Evolutionary conservation across 2,329 filamentous ascomycete genomes (phyloP).

Genomic region (Pleoardoris graminearum): DNA sequence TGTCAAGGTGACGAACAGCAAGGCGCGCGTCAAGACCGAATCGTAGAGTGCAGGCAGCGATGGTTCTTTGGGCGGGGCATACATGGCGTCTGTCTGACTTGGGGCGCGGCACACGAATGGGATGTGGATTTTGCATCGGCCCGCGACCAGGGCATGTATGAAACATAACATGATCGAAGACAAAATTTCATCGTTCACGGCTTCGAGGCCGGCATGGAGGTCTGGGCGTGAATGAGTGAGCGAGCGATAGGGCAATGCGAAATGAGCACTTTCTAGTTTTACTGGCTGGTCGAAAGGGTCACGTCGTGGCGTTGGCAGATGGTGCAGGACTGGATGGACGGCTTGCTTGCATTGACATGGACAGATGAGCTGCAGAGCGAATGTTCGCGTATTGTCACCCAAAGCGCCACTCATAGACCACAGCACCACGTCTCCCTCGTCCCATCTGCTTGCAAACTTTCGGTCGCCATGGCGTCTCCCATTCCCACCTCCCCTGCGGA

Average conservation of each 20-base stretch:
- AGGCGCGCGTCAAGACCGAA: constrained; percentile 98
- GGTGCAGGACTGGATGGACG: no score
- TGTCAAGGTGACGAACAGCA: constrained; percentile 99
- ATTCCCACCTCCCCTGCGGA: no score
- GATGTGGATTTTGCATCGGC: constrained; percentile 37
- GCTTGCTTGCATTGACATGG: no score
- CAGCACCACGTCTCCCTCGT: no score
- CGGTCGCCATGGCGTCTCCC: no score
- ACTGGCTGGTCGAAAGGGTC: no score
- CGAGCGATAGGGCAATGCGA: constrained; percentile 13
- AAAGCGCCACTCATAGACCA: no score
- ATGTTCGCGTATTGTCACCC: no score
- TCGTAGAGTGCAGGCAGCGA: constrained; percentile 52
- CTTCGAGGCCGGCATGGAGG: constrained; percentile 9
- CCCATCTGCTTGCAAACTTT: no score
- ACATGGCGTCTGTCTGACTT: constrained; percentile 45
- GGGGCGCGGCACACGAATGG: constrained; percentile 40
- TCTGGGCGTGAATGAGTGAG: constrained; percentile 6
- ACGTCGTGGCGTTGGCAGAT: no score
- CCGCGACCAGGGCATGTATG: constrained; percentile 33
- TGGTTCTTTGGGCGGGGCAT: constrained; percentile 39
- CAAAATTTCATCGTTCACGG: constrained; percentile 26
- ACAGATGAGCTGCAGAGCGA: no score
- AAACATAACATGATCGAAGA: constrained; percentile 13
- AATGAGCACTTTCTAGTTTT: constrained; percentile 5